A percentile compares a stretch with the other conserved stretches of the same genome.
Evolutionary conservation across 306 rosid species (phyloP).

Genomic region (Trifolium subterraneum): DNA sequence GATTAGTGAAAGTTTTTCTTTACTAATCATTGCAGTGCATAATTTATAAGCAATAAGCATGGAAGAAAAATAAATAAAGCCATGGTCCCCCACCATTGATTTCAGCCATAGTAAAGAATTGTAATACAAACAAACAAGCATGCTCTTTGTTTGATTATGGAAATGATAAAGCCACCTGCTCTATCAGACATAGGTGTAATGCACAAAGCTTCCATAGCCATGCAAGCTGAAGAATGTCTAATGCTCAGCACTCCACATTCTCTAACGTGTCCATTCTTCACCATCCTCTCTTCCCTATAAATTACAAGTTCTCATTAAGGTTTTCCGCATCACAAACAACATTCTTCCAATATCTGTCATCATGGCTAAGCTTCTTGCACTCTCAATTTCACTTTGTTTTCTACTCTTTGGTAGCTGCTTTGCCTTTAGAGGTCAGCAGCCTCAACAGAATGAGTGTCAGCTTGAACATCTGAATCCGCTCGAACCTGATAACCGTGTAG

Average conservation of each 20-base stretch:
- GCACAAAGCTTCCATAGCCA: slow-evolving; percentile 28
- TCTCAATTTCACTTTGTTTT: slow-evolving; percentile 53
- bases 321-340: slow-evolving; percentile 46
- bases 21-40: background rate
- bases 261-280: slow-evolving; percentile 46
- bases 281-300: slow-evolving; percentile 29
- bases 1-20: background rate
- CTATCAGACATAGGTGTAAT: slow-evolving; percentile 46
- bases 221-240: slow-evolving; percentile 63
- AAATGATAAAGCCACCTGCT: slow-evolving; percentile 43
- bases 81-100: slow-evolving; percentile 32
- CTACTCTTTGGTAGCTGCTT: slow-evolving; percentile 51
- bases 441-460: slow-evolving; percentile 39
- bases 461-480: slow-evolving; percentile 28
- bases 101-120: slow-evolving; percentile 2
- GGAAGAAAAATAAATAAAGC: background rate
- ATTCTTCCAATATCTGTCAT: background rate
- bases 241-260: slow-evolving; percentile 14
- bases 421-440: slow-evolving; percentile 18
- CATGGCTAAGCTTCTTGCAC: slow-evolving; percentile 56
- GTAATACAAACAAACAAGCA: slow-evolving; percentile 15
- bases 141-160: slow-evolving; percentile 8
- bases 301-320: background rate
- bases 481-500: slow-evolving; percentile 34
- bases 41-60: background rate